Evolutionary conservation across 805 yeast genomes (phyloP).

Genomic region (Kodamaea fukazawae): DNA sequence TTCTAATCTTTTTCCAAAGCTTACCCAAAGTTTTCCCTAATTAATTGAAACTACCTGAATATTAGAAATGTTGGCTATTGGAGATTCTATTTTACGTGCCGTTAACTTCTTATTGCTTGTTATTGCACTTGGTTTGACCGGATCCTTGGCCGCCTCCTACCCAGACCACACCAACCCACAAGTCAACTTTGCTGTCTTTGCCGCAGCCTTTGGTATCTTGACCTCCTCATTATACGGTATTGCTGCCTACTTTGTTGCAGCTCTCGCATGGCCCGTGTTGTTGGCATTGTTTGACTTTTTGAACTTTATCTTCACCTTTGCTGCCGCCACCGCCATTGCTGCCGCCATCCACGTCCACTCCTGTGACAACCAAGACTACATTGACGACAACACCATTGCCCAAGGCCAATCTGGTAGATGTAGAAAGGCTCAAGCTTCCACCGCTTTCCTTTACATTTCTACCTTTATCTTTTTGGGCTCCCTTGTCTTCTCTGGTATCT

Average conservation of each 20-base stretch:
- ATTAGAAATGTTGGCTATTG: conserved; percentile 56
- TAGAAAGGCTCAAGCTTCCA: conserved; percentile 87
- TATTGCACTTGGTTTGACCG: conserved; percentile 82
- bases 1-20: conserved; percentile 2
- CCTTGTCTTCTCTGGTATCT: conserved; percentile 55
- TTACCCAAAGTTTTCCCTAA: neutral
- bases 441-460: conserved; percentile 82
- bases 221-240: conserved; percentile 79
- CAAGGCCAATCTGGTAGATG: conserved; percentile 84
- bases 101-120: conserved; percentile 73
- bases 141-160: conserved; percentile 75
- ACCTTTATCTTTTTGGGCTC: conserved; percentile 73
- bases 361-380: conserved; percentile 66
- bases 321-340: conserved; percentile 94
- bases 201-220: conserved; percentile 81
- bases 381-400: conserved; percentile 62
- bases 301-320: conserved; percentile 86
- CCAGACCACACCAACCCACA: conserved; percentile 58
- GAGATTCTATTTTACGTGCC: conserved; percentile 73
- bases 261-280: conserved; percentile 84
- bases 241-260: conserved; percentile 70
- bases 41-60: neutral
- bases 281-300: conserved; percentile 76
- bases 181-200: conserved; percentile 84
- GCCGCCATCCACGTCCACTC: conserved; percentile 86